These are phyloP conservation scores for Aristolochia contorta DNA, from an alignment of 164 flowering plant genomes.

Conservation along the genomic window DNA sequence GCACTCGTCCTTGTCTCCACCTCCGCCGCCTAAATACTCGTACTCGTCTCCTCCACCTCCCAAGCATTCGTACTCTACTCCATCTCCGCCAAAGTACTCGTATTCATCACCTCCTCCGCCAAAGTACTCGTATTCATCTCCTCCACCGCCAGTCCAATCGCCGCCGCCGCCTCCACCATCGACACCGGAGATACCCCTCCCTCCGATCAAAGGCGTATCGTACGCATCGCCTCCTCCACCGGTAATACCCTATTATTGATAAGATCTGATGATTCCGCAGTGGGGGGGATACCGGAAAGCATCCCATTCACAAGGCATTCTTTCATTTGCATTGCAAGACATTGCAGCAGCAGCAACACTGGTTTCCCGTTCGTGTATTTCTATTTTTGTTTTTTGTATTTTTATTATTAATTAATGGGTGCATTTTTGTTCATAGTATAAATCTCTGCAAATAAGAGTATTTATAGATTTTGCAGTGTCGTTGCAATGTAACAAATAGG, in stretches of 20 bases:
- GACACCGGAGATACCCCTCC: constrained; percentile 24
- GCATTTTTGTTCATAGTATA: constrained; percentile 1
- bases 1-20: too few relatives aligned
- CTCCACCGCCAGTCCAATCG: background rate
- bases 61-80: too few relatives aligned
- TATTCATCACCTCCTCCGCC: constrained; percentile 11
- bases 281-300: too few relatives aligned
- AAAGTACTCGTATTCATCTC: background rate
- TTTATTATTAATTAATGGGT: background rate
- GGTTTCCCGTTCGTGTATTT: background rate
- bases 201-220: constrained; percentile 49
- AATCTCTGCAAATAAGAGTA: background rate
- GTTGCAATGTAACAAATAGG: too few relatives aligned
- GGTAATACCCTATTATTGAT: constrained; percentile 39
- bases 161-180: constrained; percentile 15
- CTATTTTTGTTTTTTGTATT: background rate
- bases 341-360: background rate
- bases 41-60: too few relatives aligned
- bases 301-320: background rate
- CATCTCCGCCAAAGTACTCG: constrained; percentile 7
- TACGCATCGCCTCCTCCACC: constrained; percentile 76
- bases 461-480: background rate
- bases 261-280: background rate
- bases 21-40: too few relatives aligned
- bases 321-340: constrained; percentile 1